Percentiles rank a stretch among this genome's conserved stretches.
Conservation (phyloP, 169 alveolate species). For the Eimeria tenella region DNA sequence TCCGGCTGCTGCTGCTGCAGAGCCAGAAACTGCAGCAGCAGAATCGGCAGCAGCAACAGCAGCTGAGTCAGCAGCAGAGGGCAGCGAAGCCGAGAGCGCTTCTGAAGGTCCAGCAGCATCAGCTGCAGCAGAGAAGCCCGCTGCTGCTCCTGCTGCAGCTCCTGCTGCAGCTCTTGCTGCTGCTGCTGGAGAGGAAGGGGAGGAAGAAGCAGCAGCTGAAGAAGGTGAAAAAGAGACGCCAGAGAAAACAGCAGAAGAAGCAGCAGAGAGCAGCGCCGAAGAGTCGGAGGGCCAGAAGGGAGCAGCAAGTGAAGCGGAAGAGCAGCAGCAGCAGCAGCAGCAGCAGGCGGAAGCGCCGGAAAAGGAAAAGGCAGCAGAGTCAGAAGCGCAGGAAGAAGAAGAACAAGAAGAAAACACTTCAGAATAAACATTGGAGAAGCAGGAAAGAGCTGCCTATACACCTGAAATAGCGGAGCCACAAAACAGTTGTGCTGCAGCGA, state of each 20-base stretch:
- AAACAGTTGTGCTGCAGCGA: not conserved
- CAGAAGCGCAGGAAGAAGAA: not conserved
- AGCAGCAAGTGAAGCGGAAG: too few relatives aligned
- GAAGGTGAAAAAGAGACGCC: not conserved
- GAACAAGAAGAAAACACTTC: conserved; percentile 13
- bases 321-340: not conserved
- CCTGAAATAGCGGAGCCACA: not conserved
- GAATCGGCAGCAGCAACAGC: not conserved
- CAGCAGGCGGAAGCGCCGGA: not conserved
- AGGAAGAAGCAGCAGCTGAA: not conserved
- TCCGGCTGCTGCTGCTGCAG: not conserved
- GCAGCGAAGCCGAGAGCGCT: not conserved
- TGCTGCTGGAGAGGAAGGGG: conserved; percentile 16
- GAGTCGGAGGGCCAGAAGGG: not conserved
- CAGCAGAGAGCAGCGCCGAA: not conserved
- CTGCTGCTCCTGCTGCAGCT: not conserved
- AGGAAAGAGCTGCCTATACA: not conserved
- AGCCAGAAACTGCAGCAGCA: not conserved
- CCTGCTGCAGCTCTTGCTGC: not conserved
- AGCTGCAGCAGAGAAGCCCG: not conserved
- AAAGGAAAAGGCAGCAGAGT: not conserved
- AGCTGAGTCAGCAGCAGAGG: not conserved
- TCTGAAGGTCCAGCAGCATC: not conserved
- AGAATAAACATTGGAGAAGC: not conserved
- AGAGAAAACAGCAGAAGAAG: not conserved